Percentiles rank a stretch among this genome's conserved stretches.
These are phyloP conservation scores for Coffea humblotiana DNA, from an alignment of 305 asterid species.

Conservation along the genomic window DNA sequence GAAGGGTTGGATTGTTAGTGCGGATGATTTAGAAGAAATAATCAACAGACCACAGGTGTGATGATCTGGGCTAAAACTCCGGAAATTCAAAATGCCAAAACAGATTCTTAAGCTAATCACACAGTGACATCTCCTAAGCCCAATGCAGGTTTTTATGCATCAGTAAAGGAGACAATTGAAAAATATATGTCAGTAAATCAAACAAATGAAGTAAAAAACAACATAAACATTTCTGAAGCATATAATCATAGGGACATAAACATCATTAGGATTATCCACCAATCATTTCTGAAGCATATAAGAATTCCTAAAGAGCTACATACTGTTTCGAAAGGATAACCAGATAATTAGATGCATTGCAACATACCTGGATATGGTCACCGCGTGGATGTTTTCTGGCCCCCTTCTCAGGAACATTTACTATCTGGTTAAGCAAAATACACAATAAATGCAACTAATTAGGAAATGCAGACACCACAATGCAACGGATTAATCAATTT, in stretches of 20 bases:
- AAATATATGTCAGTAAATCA: background rate
- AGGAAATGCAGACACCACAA: background rate
- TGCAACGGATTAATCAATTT: background rate
- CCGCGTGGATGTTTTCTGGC: conserved; percentile 96
- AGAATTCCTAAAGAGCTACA: background rate
- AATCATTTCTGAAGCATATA: background rate
- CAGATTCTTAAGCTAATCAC: no score
- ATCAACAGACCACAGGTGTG: no score
- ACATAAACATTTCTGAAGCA: no score
- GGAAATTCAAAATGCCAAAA: no score
- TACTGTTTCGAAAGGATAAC: conserved; percentile 1
- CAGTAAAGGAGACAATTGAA: background rate
- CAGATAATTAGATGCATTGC: no score
- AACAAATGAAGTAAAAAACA: background rate
- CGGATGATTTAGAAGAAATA: no score
- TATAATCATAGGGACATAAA: background rate
- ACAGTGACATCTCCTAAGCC: no score
- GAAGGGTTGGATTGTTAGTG: no score
- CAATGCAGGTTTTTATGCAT: background rate
- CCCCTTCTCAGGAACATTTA: conserved; percentile 96
- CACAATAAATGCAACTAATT: conserved; percentile 16
- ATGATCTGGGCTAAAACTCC: no score
- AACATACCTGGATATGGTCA: conserved; percentile 73
- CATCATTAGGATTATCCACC: background rate
- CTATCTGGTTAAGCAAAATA: conserved; percentile 48